phyloP scores from a whole-genome alignment of 192 early-diverging fungal species.

The Pilaira anomala region DNA sequence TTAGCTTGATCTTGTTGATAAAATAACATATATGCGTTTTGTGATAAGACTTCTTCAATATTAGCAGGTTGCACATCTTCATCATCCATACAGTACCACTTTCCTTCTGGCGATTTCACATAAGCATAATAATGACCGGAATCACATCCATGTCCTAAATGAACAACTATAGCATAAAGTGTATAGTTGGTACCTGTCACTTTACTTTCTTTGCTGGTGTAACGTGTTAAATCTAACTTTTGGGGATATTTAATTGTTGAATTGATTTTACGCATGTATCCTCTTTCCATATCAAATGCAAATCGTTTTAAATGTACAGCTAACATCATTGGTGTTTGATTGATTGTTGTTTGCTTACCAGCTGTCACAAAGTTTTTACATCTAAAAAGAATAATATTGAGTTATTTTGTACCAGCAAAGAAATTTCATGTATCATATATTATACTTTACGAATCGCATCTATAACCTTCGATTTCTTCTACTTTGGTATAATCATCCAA shows the following conservation, averaged over 20 bases:
- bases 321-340: slow-evolving; percentile 66
- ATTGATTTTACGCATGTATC: slow-evolving; percentile 63
- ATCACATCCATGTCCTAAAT: slow-evolving; percentile 65
- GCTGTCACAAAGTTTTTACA: slow-evolving; percentile 78
- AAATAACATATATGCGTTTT: slow-evolving; percentile 87
- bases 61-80: slow-evolving; percentile 56
- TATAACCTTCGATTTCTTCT: slow-evolving; percentile 62
- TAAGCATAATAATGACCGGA: slow-evolving; percentile 89
- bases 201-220: slow-evolving; percentile 43
- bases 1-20: slow-evolving; percentile 39
- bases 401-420: no score
- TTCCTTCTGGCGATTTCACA: slow-evolving; percentile 71
- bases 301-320: slow-evolving; percentile 87
- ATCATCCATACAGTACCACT: slow-evolving; percentile 84
- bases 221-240: slow-evolving; percentile 61
- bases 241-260: slow-evolving; percentile 61
- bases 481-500: slow-evolving; percentile 68
- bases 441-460: slow-evolving; percentile 63
- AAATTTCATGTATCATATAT: not conserved
- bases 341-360: slow-evolving; percentile 75
- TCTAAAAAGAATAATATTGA: slow-evolving; percentile 32
- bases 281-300: slow-evolving; percentile 47
- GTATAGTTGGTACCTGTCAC: slow-evolving; percentile 45
- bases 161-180: slow-evolving; percentile 80
- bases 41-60: slow-evolving; percentile 61